Conservation (phyloP, 331 rosid genomes). For the Arachis monticola region DNA sequence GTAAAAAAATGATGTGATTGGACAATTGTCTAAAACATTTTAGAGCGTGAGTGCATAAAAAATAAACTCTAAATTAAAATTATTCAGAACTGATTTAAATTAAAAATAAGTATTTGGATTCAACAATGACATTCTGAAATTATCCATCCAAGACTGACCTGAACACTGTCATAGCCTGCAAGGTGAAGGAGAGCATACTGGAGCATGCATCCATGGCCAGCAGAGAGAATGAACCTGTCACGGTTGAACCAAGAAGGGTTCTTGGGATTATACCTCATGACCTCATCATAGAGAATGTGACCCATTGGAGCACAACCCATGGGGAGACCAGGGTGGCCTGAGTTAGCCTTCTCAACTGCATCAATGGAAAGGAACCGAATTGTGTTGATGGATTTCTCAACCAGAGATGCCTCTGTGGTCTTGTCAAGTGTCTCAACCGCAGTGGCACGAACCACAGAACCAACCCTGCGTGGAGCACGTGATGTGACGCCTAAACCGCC, state of each 20-base stretch:
- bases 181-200: constrained; percentile 89
- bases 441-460: constrained; percentile 48
- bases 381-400: constrained; percentile 76
- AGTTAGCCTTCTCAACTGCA: constrained; percentile 85
- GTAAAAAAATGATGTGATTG: too few relatives aligned
- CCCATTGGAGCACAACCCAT: constrained; percentile 97
- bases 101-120: too few relatives aligned
- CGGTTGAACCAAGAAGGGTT: constrained; percentile 86
- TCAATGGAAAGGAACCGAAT: constrained; percentile 79
- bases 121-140: not conserved
- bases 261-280: constrained; percentile 87
- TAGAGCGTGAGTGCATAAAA: too few relatives aligned
- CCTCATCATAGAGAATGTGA: constrained; percentile 73
- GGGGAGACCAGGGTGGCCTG: constrained; percentile 88
- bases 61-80: not conserved
- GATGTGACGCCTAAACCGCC: not conserved
- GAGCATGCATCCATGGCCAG: constrained; percentile 90
- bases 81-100: constrained; percentile 1
- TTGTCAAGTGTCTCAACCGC: constrained; percentile 77
- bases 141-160: constrained; percentile 32
- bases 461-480: constrained; percentile 41
- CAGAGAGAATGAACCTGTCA: constrained; percentile 81
- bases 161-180: constrained; percentile 75
- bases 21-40: too few relatives aligned
- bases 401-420: constrained; percentile 69